phyloP scores from a whole-genome alignment of 495 filamentous ascomycete species.

The Baudoinia panamericana region DNA sequence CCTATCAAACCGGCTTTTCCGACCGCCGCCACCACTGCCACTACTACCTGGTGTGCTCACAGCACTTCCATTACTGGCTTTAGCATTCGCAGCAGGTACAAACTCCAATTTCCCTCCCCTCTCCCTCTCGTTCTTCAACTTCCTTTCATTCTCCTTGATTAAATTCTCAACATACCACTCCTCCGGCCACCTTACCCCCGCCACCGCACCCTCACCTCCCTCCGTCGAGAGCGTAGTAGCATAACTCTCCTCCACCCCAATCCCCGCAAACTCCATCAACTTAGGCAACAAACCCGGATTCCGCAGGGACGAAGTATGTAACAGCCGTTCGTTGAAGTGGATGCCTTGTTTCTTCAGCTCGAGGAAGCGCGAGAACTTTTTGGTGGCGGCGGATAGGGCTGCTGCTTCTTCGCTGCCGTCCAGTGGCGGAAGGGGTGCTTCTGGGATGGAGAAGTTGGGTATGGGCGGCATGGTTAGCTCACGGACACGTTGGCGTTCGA shows the following conservation, averaged over 20 bases:
- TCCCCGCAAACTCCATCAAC: conserved; percentile 66
- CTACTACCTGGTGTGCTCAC: too few relatives aligned
- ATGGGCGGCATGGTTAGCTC: conserved; percentile 74
- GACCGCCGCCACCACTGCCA: too few relatives aligned
- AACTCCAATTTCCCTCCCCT: conserved; percentile 79
- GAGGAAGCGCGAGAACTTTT: conserved; percentile 75
- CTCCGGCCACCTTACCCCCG: conserved; percentile 51
- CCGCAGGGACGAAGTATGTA: conserved; percentile 52
- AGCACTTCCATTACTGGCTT: too few relatives aligned
- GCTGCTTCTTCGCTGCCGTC: conserved; percentile 17
- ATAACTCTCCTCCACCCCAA: conserved; percentile 58
- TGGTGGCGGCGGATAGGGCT: conserved; percentile 36
- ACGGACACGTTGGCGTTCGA: conserved; percentile 52
- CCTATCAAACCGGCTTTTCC: too few relatives aligned
- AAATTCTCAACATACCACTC: conserved; percentile 66
- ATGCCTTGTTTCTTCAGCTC: conserved; percentile 69
- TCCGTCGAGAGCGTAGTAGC: conserved; percentile 53
- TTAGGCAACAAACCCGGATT: conserved; percentile 74
- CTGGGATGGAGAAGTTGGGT: conserved; percentile 68
- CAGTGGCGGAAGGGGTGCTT: conserved; percentile 62
- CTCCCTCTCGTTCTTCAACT: conserved; percentile 50
- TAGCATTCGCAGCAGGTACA: conserved; percentile 46
- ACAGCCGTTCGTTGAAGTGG: conserved; percentile 82
- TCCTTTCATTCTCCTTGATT: conserved; percentile 44
- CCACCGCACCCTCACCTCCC: conserved; percentile 48